Conservation (phyloP, 2,329 filamentous ascomycete species). For the Coniochaeta hoffmannii region DNA sequence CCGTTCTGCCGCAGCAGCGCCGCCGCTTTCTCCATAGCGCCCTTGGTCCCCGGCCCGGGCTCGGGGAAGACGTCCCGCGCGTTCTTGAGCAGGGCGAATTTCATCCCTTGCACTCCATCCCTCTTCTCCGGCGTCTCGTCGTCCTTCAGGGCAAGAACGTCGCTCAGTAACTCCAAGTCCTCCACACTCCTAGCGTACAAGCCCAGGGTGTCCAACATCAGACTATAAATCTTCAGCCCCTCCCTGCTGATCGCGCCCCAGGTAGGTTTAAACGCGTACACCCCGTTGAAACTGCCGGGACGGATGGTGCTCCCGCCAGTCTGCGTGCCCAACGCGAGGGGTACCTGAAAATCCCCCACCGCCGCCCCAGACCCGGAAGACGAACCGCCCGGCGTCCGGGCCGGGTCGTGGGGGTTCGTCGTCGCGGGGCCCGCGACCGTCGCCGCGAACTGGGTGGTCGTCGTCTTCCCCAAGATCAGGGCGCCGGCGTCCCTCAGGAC, state of each 20-base stretch:
- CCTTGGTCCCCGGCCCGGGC: conserved; percentile 34
- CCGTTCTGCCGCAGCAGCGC: conserved; percentile 35
- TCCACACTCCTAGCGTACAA: conserved; percentile 49
- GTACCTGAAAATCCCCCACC: conserved; percentile 57
- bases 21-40: conserved; percentile 32
- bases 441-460: conserved; percentile 58
- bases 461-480: conserved; percentile 51
- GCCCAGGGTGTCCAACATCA: conserved; percentile 55
- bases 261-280: conserved; percentile 60
- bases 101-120: conserved; percentile 33
- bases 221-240: conserved; percentile 50
- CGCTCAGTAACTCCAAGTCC: conserved; percentile 49
- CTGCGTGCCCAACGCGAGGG: conserved; percentile 56
- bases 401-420: conserved; percentile 45
- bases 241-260: conserved; percentile 57
- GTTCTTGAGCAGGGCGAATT: conserved; percentile 48
- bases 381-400: conserved; percentile 57
- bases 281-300: conserved; percentile 57
- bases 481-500: conserved; percentile 48
- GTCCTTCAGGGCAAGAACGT: conserved; percentile 46
- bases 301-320: conserved; percentile 58
- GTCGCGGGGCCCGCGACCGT: conserved; percentile 45
- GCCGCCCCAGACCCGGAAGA: conserved; percentile 60
- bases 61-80: conserved; percentile 35
- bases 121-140: conserved; percentile 9